A percentile compares a stretch with the other conserved stretches of the same genome.
These are phyloP conservation scores for Mytilinidion resinicola DNA, from an alignment of 495 filamentous ascomycete species.

Conservation along the genomic window DNA sequence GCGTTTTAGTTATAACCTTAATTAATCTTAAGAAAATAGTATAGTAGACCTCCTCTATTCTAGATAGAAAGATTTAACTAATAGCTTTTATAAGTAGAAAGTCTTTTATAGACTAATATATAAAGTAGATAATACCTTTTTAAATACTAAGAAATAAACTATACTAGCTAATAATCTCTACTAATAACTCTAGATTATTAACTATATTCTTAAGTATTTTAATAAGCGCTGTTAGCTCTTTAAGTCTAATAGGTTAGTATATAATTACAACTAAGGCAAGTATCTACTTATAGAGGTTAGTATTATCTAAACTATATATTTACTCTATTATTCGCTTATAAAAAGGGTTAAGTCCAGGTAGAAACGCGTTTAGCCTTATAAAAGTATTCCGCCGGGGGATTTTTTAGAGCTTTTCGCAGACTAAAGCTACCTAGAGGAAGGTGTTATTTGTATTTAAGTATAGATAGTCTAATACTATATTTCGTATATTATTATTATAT, in stretches of 20 bases:
- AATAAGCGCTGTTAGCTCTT: background rate
- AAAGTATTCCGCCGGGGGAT: slow-evolving; percentile 15
- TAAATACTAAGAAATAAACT: slow-evolving; percentile 31
- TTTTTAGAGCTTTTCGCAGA: slow-evolving; percentile 25
- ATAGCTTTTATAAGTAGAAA: slow-evolving; percentile 25
- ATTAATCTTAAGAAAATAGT: background rate
- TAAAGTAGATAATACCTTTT: slow-evolving; percentile 26
- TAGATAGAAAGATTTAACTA: slow-evolving; percentile 25
- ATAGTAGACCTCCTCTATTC: slow-evolving; percentile 20
- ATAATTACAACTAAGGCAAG: background rate
- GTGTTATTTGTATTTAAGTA: slow-evolving; percentile 31
- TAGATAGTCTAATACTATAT: slow-evolving; percentile 17
- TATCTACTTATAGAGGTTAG: background rate
- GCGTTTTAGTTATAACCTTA: slow-evolving; percentile 13
- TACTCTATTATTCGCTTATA: background rate
- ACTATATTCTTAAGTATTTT: background rate
- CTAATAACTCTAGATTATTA: background rate
- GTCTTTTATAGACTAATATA: slow-evolving; percentile 34
- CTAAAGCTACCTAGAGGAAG: slow-evolving; percentile 36
- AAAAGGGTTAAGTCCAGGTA: background rate
- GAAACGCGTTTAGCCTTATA: background rate
- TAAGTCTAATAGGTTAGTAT: background rate
- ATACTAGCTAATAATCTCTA: slow-evolving; percentile 11
- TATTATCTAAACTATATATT: background rate
- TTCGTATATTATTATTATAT: slow-evolving; percentile 12